Evolutionary conservation across 768 basidiomycete species (phyloP), one percentile per base, ranked within the genome.

Genomic region (Lactarius akahatsu): DNA sequence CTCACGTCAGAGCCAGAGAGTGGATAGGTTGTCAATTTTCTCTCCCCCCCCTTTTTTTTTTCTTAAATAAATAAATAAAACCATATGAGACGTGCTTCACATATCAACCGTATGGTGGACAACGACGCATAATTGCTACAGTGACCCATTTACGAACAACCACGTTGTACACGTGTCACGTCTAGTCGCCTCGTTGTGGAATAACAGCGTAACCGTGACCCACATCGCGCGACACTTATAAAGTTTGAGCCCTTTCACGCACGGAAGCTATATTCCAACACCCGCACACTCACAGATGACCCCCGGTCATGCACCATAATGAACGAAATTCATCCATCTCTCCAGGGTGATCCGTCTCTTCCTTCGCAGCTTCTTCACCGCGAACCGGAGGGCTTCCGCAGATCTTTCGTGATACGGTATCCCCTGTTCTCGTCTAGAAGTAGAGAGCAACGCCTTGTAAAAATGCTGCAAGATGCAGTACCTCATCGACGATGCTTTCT

Each of bases 1-100:
- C 45, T 67, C n/a, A 67, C 66, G 3, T 43, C 62, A n/a, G 58
- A 59, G 52, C 62, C 66, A n/a, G 66, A 67, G 2, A 58, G 55
- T 36, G 20, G 5, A 28, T 67, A 67, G 62, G 3, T 26, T 32
- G 23, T 45, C 16, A 56, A 9, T 9, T 34, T 34, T n/a, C n/a
- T n/a, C n/a, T 3, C 5, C 40, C 15, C 40, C 40, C 34, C 36
- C 2, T 11, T 38, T n/a, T n/a, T n/a, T n/a, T n/a, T 36, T 38
- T 38, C 34, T 38, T 11, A 38, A 38, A 11, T 36, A 36, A 36
- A 36, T 10, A 34, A 34, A 28, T 28, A 34, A 9, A 10, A 36
- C 36, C 11, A 38, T 38, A 13, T 13, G 36, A 38, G 36, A 11
- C 36, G 6, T 41, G 41, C 16, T 41, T 5, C 15, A 40, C 5